Evolutionary conservation across 192 early-diverging fungal genomes (phyloP).

Genomic region (Entomortierella lignicola): DNA sequence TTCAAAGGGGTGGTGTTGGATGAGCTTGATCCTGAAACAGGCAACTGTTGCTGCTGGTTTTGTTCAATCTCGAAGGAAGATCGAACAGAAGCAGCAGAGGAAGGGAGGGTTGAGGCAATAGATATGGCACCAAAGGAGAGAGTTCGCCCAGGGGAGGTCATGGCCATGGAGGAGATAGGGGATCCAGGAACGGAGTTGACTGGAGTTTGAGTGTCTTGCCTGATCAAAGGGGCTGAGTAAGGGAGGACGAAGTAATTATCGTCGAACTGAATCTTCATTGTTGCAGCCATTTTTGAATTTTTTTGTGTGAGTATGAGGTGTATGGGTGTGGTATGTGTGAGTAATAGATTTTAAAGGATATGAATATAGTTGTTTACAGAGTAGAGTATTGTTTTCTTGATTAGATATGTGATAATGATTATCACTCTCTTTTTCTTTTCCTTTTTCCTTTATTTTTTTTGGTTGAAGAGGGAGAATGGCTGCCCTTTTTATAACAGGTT

Average conservation of each 20-base stretch:
- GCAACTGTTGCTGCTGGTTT: background rate
- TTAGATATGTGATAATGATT: background rate
- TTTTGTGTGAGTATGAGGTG: background rate
- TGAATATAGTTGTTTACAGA: background rate
- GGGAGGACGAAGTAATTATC: slow-evolving; percentile 37
- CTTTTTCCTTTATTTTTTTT: slow-evolving; percentile 6
- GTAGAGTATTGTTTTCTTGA: slow-evolving; percentile 3
- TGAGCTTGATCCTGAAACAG: background rate
- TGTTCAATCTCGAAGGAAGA: slow-evolving; percentile 43
- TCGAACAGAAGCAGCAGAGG: slow-evolving; percentile 31
- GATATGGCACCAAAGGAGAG: slow-evolving; percentile 39
- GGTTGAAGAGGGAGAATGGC: background rate
- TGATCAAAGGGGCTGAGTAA: background rate
- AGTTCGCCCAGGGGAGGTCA: slow-evolving; percentile 43
- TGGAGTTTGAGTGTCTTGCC: background rate
- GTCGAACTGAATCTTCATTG: slow-evolving; percentile 43
- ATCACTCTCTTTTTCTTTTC: background rate
- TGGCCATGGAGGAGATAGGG: slow-evolving; percentile 26
- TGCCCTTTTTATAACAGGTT: slow-evolving; percentile 18
- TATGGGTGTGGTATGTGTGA: background rate
- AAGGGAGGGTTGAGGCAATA: slow-evolving; percentile 32
- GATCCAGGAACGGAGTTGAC: slow-evolving; percentile 6
- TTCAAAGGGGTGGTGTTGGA: slow-evolving; percentile 8
- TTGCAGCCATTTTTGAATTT: slow-evolving; percentile 20
- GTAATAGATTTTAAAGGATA: too few relatives aligned